Conservation (phyloP, 306 rosid genomes). For the Acacia crassicarpa region DNA sequence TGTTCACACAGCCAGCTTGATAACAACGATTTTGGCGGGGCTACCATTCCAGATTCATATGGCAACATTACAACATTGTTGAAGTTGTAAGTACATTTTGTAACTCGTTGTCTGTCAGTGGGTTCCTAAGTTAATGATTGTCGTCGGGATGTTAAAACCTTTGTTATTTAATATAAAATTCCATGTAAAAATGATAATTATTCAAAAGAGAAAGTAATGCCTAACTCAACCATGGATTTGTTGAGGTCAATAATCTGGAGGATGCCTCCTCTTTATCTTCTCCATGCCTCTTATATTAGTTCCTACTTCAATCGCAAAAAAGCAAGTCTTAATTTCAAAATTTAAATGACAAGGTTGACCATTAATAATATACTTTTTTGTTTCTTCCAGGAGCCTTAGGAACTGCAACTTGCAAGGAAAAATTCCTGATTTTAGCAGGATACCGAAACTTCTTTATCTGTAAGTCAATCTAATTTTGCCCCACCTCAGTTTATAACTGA, state of each 20-base stretch:
- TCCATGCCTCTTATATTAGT: not conserved
- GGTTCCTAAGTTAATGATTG: slow-evolving; percentile 20
- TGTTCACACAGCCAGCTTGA: slow-evolving; percentile 82
- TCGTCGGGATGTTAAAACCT: slow-evolving; percentile 1
- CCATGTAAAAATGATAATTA: slow-evolving; percentile 10
- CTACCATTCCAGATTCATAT: slow-evolving; percentile 65
- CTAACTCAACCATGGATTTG: not conserved
- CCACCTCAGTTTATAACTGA: not conserved
- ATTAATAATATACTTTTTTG: slow-evolving; percentile 31
- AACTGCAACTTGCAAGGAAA: slow-evolving; percentile 82
- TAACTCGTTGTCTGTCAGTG: not conserved
- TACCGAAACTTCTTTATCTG: slow-evolving; percentile 62
- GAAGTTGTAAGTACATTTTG: slow-evolving; percentile 70
- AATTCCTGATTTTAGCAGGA: slow-evolving; percentile 78
- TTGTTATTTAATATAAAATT: not conserved
- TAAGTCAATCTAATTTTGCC: slow-evolving; percentile 41
- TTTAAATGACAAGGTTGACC: not conserved
- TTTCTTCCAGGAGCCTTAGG: slow-evolving; percentile 74
- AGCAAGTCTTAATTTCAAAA: slow-evolving; percentile 6
- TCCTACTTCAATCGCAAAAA: not conserved
- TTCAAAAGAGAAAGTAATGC: slow-evolving; percentile 2
- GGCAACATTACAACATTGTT: slow-evolving; percentile 53
- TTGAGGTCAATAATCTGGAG: slow-evolving; percentile 1
- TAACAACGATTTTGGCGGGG: slow-evolving; percentile 77
- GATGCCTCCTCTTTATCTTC: not conserved